These are phyloP conservation scores for Solanum hybrid DNA, from an alignment of 305 asterid genomes.

Conservation along the genomic window DNA sequence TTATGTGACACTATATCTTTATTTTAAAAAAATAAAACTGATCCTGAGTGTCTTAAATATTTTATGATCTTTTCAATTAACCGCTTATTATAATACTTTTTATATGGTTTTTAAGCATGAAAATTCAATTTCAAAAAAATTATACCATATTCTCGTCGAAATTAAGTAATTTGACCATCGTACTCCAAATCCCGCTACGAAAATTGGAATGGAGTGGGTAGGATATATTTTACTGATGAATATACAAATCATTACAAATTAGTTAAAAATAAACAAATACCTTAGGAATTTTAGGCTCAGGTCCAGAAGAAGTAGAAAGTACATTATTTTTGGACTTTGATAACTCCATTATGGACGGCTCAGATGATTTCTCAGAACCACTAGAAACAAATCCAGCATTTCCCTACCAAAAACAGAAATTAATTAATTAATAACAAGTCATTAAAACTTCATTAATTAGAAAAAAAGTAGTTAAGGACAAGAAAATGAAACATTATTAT, in stretches of 20 bases:
- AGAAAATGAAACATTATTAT: background rate
- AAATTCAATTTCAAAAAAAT: background rate
- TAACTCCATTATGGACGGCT: slow-evolving; percentile 6
- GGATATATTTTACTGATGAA: background rate
- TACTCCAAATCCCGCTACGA: background rate
- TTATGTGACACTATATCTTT: background rate
- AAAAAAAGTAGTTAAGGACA: background rate
- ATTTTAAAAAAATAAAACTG: too few species aligned
- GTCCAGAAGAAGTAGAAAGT: background rate
- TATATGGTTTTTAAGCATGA: background rate
- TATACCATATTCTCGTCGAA: background rate
- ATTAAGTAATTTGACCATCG: background rate
- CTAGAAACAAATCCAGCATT: slow-evolving; percentile 1
- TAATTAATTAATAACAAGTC: background rate
- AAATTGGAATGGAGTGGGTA: background rate
- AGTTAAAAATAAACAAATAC: background rate
- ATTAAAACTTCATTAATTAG: background rate
- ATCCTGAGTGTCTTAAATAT: background rate
- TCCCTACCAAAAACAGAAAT: slow-evolving; percentile 4
- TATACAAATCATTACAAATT: background rate
- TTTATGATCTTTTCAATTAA: background rate
- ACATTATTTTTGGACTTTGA: slow-evolving; percentile 5
- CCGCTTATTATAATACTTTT: background rate
- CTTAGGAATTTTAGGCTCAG: background rate
- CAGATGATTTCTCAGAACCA: slow-evolving; percentile 9